These are phyloP conservation scores for Tricholoma sp. DNA, from an alignment of 768 basidiomycete species.

Conservation along the genomic window DNA sequence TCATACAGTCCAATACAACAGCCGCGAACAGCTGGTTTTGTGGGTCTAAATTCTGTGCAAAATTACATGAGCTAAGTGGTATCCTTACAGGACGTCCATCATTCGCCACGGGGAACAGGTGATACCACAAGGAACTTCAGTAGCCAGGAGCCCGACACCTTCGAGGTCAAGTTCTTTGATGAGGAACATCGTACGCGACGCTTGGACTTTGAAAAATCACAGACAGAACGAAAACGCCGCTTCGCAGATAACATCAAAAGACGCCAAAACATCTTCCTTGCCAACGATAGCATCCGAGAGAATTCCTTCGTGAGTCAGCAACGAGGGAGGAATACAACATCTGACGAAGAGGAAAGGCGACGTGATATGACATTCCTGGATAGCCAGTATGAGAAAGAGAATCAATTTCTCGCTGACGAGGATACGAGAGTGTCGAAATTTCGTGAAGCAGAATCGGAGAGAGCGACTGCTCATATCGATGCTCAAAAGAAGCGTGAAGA, in stretches of 20 bases:
- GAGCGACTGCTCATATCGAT: background rate
- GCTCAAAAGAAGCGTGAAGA: background rate
- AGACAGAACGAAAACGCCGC: background rate
- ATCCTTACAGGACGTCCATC: background rate
- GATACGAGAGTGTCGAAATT: background rate
- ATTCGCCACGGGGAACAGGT: background rate
- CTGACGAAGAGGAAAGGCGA: background rate
- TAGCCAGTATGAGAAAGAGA: background rate
- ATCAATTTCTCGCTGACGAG: background rate
- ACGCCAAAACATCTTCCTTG: background rate
- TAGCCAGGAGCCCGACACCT: background rate
- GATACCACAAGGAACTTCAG: background rate
- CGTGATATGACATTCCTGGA: background rate
- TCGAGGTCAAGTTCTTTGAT: background rate
- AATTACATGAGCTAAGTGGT: background rate
- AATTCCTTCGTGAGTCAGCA: background rate
- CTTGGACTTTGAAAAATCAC: background rate
- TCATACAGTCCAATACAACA: background rate
- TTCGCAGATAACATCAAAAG: background rate
- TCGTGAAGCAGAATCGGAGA: background rate
- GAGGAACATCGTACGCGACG: background rate
- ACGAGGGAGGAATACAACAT: background rate
- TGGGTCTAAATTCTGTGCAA: background rate
- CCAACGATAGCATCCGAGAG: background rate
- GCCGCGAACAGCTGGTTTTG: background rate